phyloP scores from a whole-genome alignment of 495 filamentous ascomycete species.

The Parachaetomium inaequale region DNA sequence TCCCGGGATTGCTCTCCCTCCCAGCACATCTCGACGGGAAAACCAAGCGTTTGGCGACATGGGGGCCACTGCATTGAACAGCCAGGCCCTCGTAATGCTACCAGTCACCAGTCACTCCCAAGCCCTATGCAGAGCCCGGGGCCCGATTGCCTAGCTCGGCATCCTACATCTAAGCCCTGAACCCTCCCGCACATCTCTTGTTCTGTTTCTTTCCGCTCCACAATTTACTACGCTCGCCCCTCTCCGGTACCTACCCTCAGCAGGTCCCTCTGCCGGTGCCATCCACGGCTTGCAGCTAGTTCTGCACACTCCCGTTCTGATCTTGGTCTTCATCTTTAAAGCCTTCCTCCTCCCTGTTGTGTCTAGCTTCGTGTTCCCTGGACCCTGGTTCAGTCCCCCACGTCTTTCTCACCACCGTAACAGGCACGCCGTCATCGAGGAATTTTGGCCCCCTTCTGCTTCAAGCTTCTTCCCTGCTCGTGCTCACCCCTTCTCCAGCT shows the following conservation, averaged over 20 bases:
- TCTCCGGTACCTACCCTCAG: constrained; percentile 4
- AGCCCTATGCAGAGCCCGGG: constrained; percentile 19
- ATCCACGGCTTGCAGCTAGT: constrained; percentile 23
- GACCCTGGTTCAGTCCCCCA: constrained; percentile 32
- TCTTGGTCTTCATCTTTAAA: constrained; percentile 17
- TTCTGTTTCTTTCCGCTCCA: constrained; percentile 26
- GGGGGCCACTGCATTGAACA: constrained; percentile 11
- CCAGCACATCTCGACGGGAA: constrained; percentile 14
- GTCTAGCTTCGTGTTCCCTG: constrained; percentile 19
- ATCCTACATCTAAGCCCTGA: constrained; percentile 28
- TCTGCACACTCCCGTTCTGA: constrained; percentile 25
- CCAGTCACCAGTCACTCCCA: constrained; percentile 21
- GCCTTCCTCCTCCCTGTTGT: constrained; percentile 22
- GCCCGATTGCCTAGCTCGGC: constrained; percentile 6
- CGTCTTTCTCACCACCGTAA: constrained; percentile 24
- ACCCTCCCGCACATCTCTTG: constrained; percentile 24
- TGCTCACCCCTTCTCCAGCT: constrained; percentile 28
- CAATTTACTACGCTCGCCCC: constrained; percentile 19
- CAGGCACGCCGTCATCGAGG: constrained; percentile 27
- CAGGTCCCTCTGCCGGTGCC: constrained; percentile 14
- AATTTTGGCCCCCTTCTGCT: constrained; percentile 17
- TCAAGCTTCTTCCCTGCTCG: constrained; percentile 38
- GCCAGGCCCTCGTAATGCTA: constrained; percentile 23
- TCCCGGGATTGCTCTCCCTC: constrained; percentile 11
- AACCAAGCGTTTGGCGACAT: constrained; percentile 28